Evolutionary conservation across 1,284 basidiomycete genomes (phyloP).

Genomic region (Ustilago trichophora): DNA sequence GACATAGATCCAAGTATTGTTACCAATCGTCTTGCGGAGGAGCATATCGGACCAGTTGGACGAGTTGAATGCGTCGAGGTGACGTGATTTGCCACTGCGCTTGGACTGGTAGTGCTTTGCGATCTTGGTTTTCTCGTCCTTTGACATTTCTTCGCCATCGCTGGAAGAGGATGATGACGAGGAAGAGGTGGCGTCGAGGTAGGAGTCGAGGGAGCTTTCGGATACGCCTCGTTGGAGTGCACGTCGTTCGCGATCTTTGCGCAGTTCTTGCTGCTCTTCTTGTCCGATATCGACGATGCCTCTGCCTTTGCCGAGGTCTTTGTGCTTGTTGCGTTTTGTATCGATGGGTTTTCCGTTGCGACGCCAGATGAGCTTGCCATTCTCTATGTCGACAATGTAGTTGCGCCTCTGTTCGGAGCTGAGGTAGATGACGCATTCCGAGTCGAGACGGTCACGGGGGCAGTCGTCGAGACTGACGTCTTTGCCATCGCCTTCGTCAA

Average conservation of each 20-base stretch:
- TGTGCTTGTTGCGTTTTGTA: conserved; percentile 59
- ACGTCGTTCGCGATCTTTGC: conserved; percentile 18
- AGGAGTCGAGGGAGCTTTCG: conserved; percentile 34
- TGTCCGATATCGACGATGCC: conserved; percentile 62
- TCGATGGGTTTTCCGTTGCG: conserved; percentile 73
- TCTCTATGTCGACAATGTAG: conserved; percentile 74
- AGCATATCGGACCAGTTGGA: conserved; percentile 53
- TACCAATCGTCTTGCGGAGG: conserved; percentile 51
- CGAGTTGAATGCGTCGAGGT: conserved; percentile 37
- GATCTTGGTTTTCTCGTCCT: conserved; percentile 15
- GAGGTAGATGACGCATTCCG: conserved; percentile 69
- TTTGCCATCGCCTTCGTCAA: conserved; percentile 77
- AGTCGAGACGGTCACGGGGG: conserved; percentile 75
- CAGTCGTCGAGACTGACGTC: conserved; percentile 75
- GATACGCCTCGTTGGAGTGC: conserved; percentile 39
- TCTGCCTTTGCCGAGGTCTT: conserved; percentile 58
- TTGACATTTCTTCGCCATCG: conserved; percentile 44
- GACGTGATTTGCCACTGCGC: conserved; percentile 32
- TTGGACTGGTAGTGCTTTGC: conserved; percentile 45
- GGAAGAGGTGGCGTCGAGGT: conserved; percentile 26
- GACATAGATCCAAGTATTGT: conserved; percentile 59
- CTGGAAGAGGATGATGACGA: conserved; percentile 21
- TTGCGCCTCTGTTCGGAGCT: conserved; percentile 75
- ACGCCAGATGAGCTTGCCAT: conserved; percentile 78
- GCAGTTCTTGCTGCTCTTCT: conserved; percentile 50